Evolutionary conservation across 495 filamentous ascomycete species (phyloP).

Genomic region (Talaromyces thailandensis): DNA sequence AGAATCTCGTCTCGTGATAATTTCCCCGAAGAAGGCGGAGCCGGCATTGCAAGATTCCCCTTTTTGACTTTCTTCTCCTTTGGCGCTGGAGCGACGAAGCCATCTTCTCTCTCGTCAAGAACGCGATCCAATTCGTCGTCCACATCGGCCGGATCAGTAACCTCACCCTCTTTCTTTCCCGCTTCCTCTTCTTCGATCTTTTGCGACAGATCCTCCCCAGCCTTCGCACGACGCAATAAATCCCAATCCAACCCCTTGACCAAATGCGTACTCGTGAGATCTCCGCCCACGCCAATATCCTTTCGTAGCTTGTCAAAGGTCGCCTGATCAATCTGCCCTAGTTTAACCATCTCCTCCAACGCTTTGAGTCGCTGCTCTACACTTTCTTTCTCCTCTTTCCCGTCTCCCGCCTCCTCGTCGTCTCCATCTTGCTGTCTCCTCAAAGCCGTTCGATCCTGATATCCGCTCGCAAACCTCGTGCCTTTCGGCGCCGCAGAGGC

Average conservation of each 20-base stretch:
- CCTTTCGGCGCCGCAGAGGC: conserved; percentile 78
- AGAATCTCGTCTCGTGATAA: conserved; percentile 77
- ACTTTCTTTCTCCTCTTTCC: conserved; percentile 22
- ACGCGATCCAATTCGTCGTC: conserved; percentile 71
- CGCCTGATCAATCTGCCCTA: conserved; percentile 67
- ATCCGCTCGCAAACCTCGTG: conserved; percentile 66
- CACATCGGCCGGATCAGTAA: conserved; percentile 49
- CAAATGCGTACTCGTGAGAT: conserved; percentile 69
- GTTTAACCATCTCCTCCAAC: conserved; percentile 73
- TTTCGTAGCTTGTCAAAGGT: conserved; percentile 63
- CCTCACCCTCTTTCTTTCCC: conserved; percentile 14
- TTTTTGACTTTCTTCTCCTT: conserved; percentile 61
- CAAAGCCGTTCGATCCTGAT: conserved; percentile 69
- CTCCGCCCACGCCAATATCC: conserved; percentile 72
- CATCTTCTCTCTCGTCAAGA: conserved; percentile 47
- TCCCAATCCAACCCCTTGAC: conserved; percentile 87
- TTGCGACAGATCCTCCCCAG: conserved; percentile 54
- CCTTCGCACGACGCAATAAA: conserved; percentile 62
- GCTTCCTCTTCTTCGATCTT: conserved; percentile 15
- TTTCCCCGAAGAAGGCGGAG: conserved; percentile 47
- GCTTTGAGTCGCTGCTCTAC: conserved; percentile 62
- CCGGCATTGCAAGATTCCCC: conserved; percentile 61
- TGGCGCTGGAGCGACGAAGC: conserved; percentile 33
- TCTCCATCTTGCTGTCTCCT: conserved; percentile 19
- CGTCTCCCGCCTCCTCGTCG: background rate